These are phyloP conservation scores for Monosporascus sp. DNA, from an alignment of 2,329 filamentous ascomycete genomes.

Conservation along the genomic window DNA sequence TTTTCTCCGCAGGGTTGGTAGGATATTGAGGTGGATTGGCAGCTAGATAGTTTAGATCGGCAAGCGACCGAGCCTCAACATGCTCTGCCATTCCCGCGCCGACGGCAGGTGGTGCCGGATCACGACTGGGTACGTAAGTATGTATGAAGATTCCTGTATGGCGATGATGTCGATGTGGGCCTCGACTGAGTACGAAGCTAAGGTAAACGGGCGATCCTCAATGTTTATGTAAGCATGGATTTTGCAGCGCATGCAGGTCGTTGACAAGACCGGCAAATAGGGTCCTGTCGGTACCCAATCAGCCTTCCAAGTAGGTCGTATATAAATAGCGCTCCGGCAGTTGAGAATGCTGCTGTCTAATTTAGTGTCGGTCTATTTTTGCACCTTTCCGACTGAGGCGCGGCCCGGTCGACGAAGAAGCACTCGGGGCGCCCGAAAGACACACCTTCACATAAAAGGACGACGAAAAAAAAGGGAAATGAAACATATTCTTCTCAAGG, in stretches of 20 bases:
- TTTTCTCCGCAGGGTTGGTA: constrained; percentile 64
- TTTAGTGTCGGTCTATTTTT: not conserved
- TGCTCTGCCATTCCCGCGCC: constrained; percentile 26
- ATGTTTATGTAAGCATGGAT: not conserved
- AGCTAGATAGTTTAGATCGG: constrained; percentile 72
- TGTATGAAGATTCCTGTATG: not conserved
- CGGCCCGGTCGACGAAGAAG: not conserved
- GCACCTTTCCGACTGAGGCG: not conserved
- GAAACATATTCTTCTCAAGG: too few species aligned
- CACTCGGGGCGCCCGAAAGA: not conserved
- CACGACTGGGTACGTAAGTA: not conserved
- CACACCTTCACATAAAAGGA: not conserved
- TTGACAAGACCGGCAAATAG: not conserved
- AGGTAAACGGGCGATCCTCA: too few species aligned
- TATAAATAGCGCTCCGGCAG: not conserved
- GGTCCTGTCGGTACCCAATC: not conserved
- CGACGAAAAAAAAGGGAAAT: not conserved
- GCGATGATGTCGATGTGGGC: not conserved
- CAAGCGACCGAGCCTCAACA: constrained; percentile 79
- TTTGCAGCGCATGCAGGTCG: not conserved
- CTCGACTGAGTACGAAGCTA: not conserved
- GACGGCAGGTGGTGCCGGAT: not conserved
- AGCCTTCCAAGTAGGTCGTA: not conserved
- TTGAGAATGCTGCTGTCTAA: not conserved
- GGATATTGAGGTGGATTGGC: constrained; percentile 84